phyloP scores from a whole-genome alignment of 1,139 yeast genomes.

The Nakaseomyces nivariensis region DNA sequence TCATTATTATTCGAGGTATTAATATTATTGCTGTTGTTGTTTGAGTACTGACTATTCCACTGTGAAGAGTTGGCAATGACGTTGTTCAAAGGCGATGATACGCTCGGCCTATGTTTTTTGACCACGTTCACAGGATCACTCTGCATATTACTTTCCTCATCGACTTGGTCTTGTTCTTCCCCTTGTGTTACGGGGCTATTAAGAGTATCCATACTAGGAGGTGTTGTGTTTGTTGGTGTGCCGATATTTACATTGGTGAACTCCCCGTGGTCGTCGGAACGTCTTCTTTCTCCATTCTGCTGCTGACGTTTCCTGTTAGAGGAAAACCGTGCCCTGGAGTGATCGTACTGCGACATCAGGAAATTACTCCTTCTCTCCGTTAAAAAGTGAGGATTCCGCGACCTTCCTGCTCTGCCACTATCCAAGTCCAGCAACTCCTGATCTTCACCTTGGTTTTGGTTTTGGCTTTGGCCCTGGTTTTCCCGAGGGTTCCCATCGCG shows the following conservation, averaged over 20 bases:
- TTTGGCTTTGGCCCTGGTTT: too few species aligned
- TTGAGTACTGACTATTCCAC: neutral
- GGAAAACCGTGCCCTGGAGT: conserved; percentile 25
- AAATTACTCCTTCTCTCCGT: conserved; percentile 26
- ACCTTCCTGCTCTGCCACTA: neutral
- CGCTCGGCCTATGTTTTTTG: conserved; percentile 10
- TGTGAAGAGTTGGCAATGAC: conserved; percentile 6
- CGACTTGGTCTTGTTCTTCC: neutral
- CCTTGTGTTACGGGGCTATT: neutral
- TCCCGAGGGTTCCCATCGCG: neutral
- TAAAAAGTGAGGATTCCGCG: conserved; percentile 18
- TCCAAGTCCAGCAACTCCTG: neutral
- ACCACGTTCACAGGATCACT: conserved; percentile 4
- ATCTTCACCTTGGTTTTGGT: conserved; percentile 2
- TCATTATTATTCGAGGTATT: conserved; percentile 3
- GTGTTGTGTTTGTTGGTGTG: neutral
- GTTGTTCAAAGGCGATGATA: conserved; percentile 19
- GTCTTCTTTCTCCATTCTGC: neutral
- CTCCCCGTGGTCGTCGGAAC: conserved; percentile 1
- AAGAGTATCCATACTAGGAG: neutral
- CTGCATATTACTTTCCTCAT: neutral
- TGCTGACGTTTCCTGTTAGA: conserved; percentile 10
- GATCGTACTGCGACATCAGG: conserved; percentile 27
- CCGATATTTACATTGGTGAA: conserved; percentile 3
- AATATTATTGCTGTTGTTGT: neutral